Base-by-base conservation (phyloP, 2,329 filamentous ascomycete genomes). In the Endothia cerciana region DNA sequence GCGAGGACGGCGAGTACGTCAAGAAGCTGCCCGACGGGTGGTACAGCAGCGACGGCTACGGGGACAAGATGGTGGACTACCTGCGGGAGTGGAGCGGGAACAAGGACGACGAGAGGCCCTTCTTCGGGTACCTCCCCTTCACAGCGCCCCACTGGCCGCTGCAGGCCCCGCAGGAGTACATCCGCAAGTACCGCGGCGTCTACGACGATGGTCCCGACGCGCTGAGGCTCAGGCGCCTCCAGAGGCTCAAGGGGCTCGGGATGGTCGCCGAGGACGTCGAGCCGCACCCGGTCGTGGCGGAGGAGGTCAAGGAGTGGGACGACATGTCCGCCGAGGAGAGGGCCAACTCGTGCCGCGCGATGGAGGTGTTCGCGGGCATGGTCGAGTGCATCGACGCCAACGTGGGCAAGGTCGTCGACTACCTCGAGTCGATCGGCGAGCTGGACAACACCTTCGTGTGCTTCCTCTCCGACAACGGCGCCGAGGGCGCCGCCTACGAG, bases 361-460 rank as follows among this genome's bases (percentile, higher is more conserved):
- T 88, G 86, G 87, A 89, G 70, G 82, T 85, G 3, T 90, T 85
- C 66, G 87, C 87, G 0, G 87, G 79, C 15, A 89, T 90, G 85
- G 86, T 89, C 3, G 86, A 89, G 65, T 79, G 79, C 61, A 88
- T 89, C 62, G 87, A 90, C 70, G 73, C 73, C 65, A 87, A 88
- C 66, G 81, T 90, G 22, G 87, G 87, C 45, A 84, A 84, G 64
- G 82, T 89, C 2, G 76, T 88, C 28, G 77, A 85, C 43, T 84
- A 88, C 70, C 80, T 89, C 2, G 77, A 84, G 65, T 72, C 80
- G 53, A 84, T 81, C 2, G 84, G 81, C 64, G 86, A 89, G 72
- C 78, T 86, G 0, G 87, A 89, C 68, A 88, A 89, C 73, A 90
- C 87, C 2, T 85, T 89, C 67, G 79, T 90, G 60, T 81, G 83